Conservation (phyloP, 2,329 filamentous ascomycete genomes). For the Balansia obtecta region DNA sequence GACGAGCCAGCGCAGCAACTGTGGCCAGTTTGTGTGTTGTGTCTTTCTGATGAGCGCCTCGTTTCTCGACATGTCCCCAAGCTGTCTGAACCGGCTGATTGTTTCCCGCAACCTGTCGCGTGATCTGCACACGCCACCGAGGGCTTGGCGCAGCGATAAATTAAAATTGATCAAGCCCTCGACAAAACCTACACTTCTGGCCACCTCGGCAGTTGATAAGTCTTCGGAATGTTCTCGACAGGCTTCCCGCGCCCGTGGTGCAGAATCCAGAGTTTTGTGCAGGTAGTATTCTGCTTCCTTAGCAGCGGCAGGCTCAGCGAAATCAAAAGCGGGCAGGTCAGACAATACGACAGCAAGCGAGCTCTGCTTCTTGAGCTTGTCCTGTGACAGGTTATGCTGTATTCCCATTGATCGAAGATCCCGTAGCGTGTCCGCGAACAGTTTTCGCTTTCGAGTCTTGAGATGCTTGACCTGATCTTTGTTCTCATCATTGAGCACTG, state of each 20-base stretch:
- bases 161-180: slow-evolving; percentile 68
- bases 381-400: slow-evolving; percentile 65
- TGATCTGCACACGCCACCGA: slow-evolving; percentile 28
- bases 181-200: slow-evolving; percentile 69
- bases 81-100: slow-evolving; percentile 22
- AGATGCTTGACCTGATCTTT: slow-evolving; percentile 75
- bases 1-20: slow-evolving; percentile 45
- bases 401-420: slow-evolving; percentile 81
- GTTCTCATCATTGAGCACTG: slow-evolving; percentile 73
- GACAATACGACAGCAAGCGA: slow-evolving; percentile 60
- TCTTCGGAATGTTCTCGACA: slow-evolving; percentile 71
- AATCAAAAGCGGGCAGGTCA: slow-evolving; percentile 30
- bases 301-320: slow-evolving; percentile 13
- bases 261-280: slow-evolving; percentile 65
- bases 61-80: slow-evolving; percentile 19
- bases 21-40: slow-evolving; percentile 13
- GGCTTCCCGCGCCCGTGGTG: slow-evolving; percentile 53
- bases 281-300: slow-evolving; percentile 55
- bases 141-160: slow-evolving; percentile 43
- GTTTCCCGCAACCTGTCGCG: slow-evolving; percentile 26
- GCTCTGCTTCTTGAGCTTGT: slow-evolving; percentile 60
- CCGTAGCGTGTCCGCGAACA: slow-evolving; percentile 81
- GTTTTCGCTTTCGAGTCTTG: slow-evolving; percentile 77
- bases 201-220: slow-evolving; percentile 66
- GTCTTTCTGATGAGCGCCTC: slow-evolving; percentile 11